A percentile compares a stretch with the other conserved stretches of the same genome.
Evolutionary conservation across 768 basidiomycete genomes (phyloP).

Genomic region (Amanita rimosa): DNA sequence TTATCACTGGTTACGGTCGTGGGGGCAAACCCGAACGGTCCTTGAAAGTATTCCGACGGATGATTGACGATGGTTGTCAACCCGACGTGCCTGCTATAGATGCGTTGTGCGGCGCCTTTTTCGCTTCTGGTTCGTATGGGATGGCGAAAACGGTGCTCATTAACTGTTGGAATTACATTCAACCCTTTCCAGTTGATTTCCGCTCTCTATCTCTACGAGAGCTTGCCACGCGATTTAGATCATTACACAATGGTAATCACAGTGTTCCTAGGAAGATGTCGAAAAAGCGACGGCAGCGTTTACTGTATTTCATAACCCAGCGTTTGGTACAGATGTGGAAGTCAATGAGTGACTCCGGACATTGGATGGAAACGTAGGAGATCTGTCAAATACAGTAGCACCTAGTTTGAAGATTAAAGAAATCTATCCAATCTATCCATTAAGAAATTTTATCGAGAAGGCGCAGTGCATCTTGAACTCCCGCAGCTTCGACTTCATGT

Average conservation of each 20-base stretch:
- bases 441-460: slow-evolving; percentile 51
- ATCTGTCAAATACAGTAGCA: neutral
- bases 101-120: slow-evolving; percentile 59
- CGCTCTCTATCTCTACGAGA: slow-evolving; percentile 29
- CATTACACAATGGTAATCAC: slow-evolving; percentile 17
- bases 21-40: slow-evolving; percentile 43
- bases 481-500: slow-evolving; percentile 61
- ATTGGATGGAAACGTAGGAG: neutral
- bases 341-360: neutral
- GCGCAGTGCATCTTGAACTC: slow-evolving; percentile 64
- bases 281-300: slow-evolving; percentile 20
- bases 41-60: slow-evolving; percentile 42
- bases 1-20: slow-evolving; percentile 64
- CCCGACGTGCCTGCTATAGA: slow-evolving; percentile 69
- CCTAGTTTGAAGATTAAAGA: neutral
- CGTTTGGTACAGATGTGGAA: slow-evolving; percentile 1
- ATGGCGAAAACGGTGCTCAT: slow-evolving; percentile 44
- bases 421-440: neutral
- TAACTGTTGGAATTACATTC: slow-evolving; percentile 52
- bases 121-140: slow-evolving; percentile 38
- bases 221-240: slow-evolving; percentile 38
- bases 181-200: slow-evolving; percentile 46
- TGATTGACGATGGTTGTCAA: slow-evolving; percentile 47
- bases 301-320: slow-evolving; percentile 27
- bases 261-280: slow-evolving; percentile 15